Base-by-base conservation (phyloP, 805 yeast genomes). In the Torulaspora maleeae region DNA sequence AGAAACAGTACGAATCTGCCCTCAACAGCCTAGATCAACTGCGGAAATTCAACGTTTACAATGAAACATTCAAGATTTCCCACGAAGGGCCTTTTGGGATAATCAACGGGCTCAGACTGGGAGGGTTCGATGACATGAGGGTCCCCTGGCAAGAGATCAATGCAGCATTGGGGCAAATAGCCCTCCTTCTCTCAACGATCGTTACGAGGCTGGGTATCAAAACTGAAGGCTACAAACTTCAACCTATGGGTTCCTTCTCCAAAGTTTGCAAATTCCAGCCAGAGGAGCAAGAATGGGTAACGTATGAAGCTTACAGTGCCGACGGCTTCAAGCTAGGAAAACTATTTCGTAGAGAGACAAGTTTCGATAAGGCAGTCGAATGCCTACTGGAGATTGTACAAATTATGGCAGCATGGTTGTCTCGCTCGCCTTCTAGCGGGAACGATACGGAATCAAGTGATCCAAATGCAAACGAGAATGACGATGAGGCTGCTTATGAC, bases 71-170 rank as follows among this genome's bases (percentile, higher is more conserved):
- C 63, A 75, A 82, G 47, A 90, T 93, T 5, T 85, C 95, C 1
- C 85, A 82, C 51, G 87, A 86, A 50, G 93, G 91, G 4, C 78
- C 78, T 27, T 87, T 86, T 66, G 96, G 95, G 0, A 83, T 93
- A 1, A 91, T 90, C 27, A 90, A 90, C 64, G 91, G 90, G 0
- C 71, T 87, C 20, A 67, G 96, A 45, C 62, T 91, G n/a, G 98
- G 98, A 0, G 71, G 80, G 11, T 63, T 79, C 38, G 78, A 76
- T 33, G 76, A 73, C 6, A 64, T 69, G 43, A 76, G 74, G 48
- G 86, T 90, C 0, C 83, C 95, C 1, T 88, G 95, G 95, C 79
- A 86, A 44, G 98, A 90, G 56, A 82, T 88, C 35, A 90, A 89
- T 60, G 93, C 95, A 1, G 96, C 95, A 0, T 67, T 90, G 55